These are phyloP conservation scores for Yamagishiella unicocca DNA, from an alignment of 139 green algal species.

Conservation along the genomic window DNA sequence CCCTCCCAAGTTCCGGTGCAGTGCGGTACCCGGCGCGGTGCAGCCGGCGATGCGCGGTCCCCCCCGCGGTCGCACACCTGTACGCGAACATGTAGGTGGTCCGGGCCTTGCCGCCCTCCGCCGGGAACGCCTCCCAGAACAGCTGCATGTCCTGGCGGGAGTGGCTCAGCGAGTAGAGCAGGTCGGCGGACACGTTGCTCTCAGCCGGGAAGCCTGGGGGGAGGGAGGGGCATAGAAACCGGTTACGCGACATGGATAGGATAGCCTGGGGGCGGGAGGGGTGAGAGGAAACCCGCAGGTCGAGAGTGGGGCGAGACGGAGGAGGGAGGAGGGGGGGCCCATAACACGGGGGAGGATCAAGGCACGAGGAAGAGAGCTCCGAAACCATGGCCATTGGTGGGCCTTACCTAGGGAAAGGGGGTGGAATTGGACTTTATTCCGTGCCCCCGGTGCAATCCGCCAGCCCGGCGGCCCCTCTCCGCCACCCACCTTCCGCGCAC, in stretches of 20 bases:
- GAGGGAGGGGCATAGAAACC: too few relatives aligned
- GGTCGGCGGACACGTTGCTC: slow-evolving; percentile 72
- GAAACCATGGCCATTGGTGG: too few relatives aligned
- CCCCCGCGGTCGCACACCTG: slow-evolving; percentile 21
- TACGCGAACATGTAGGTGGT: slow-evolving; percentile 96
- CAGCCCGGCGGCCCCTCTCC: too few relatives aligned
- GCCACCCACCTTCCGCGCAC: slow-evolving; percentile 72
- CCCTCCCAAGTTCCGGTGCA: too few relatives aligned
- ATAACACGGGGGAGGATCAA: neutral
- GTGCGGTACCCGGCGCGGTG: too few relatives aligned
- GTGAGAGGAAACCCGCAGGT: neutral
- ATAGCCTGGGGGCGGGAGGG: neutral
- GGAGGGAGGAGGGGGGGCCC: neutral
- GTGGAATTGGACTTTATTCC: too few relatives aligned
- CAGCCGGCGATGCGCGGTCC: too few relatives aligned
- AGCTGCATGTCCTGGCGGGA: slow-evolving; percentile 75
- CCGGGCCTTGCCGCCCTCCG: slow-evolving; percentile 67
- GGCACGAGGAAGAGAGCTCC: too few relatives aligned
- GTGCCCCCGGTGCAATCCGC: too few relatives aligned
- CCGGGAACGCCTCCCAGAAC: slow-evolving; percentile 87
- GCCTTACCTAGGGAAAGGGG: too few relatives aligned
- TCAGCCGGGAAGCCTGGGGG: slow-evolving; percentile 54
- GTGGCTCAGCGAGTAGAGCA: slow-evolving; percentile 74
- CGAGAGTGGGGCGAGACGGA: neutral
- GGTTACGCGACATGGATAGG: too few relatives aligned